Base-by-base conservation (phyloP, 768 basidiomycete genomes). In the Lepiota venenata region DNA sequence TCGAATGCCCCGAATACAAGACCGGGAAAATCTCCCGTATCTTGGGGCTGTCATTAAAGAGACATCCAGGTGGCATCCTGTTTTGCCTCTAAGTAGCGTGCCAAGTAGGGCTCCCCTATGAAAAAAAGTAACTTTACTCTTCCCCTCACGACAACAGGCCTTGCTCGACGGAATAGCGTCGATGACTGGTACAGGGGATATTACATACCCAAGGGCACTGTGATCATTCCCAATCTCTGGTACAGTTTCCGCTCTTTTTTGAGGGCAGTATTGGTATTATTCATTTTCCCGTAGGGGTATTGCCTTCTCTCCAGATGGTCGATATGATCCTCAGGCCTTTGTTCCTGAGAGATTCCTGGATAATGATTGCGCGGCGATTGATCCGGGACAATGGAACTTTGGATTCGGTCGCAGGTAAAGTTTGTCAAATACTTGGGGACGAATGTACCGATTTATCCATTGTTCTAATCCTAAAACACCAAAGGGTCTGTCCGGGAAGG, bases 1-100 rank as follows among this genome's bases (percentile, higher is more conserved):
- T 49, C 60, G 62, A 2, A 60, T 63, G 38, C n/a, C 57, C n/a
- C 14, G 53, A n/a, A 52, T 56, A 5, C 14, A 50, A 15, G 46
- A 62, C 22, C 41, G 47, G 20, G 51, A 59, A 40, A 51, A 51
- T 14, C 5, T 60, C 37, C 38, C 52, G 14, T 61, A 59, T 39
- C 37, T 77, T 15, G 69, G 73, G 16, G 79, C 79, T 1, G 63
- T 78, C 18, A 52, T 69, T 0, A 65, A 72, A 22, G 80, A 81
- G 57, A 64, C 72, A 0, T 43, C 76, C 55, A 67, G 78, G 16
- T 78, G 76, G 75, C 72, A 75, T 40, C 71, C 67, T 12, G 74
- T 78, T 10, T 75, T 71, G 0, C 77, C 78, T 7, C 64, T 73
- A 14, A 75, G 52, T 47, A n/a, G 18, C 5, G 27, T 21, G 52